A percentile compares a stretch with the other conserved stretches of the same genome.
Conservation (phyloP, 495 filamentous ascomycete genomes). For the Delitschia confertaspora region DNA sequence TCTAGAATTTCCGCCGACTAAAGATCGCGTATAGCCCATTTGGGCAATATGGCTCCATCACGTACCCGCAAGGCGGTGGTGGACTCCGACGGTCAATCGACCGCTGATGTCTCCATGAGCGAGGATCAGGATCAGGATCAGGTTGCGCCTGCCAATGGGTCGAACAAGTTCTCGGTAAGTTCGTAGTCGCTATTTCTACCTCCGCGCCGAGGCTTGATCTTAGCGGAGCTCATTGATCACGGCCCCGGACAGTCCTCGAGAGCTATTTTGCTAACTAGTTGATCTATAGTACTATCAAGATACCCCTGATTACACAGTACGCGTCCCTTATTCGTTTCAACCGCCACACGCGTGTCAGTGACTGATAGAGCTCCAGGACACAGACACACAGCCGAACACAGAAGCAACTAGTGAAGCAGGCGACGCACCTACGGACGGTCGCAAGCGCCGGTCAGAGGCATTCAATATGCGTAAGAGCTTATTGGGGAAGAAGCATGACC, state of each 20-base stretch:
- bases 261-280: conserved; percentile 13
- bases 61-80: conserved; percentile 15
- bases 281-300: conserved; percentile 48
- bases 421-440: conserved; percentile 62
- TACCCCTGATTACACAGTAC: conserved; percentile 70
- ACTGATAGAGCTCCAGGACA: conserved; percentile 46
- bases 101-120: conserved; percentile 27
- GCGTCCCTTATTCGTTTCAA: neutral
- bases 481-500: conserved; percentile 88
- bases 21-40: conserved; percentile 1
- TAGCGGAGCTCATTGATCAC: neutral
- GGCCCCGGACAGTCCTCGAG: neutral
- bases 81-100: conserved; percentile 23
- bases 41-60: conserved; percentile 29
- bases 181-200: neutral
- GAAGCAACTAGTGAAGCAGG: conserved; percentile 81
- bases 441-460: conserved; percentile 74
- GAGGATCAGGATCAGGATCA: conserved; percentile 26
- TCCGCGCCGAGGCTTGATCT: neutral
- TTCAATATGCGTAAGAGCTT: conserved; percentile 81
- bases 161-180: conserved; percentile 20
- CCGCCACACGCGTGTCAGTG: neutral
- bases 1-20: conserved; percentile 4
- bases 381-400: conserved; percentile 86
- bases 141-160: conserved; percentile 12